phyloP scores from a whole-genome alignment of 1,139 yeast species.

The Debaryomyces fabryi region DNA sequence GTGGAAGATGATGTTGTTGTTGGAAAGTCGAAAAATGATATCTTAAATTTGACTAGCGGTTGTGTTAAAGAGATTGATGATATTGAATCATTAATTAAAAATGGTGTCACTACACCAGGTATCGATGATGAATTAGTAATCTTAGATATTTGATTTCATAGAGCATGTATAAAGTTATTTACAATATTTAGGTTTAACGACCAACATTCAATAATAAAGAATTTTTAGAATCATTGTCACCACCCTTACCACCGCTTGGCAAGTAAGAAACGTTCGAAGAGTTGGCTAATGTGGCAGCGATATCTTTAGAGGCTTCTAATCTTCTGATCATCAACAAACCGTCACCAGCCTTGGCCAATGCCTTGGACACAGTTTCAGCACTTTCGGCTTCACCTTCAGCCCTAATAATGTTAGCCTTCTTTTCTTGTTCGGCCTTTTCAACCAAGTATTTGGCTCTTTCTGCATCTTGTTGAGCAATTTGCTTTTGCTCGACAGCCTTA shows the following conservation, averaged over 20 bases:
- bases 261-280: slow-evolving; percentile 91
- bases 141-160: slow-evolving; percentile 33
- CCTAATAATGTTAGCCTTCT: slow-evolving; percentile 90
- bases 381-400: slow-evolving; percentile 99
- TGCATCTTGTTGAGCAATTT: slow-evolving; percentile 99
- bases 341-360: slow-evolving; percentile 93
- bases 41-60: slow-evolving; percentile 65
- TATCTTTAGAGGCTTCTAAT: slow-evolving; percentile 94
- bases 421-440: slow-evolving; percentile 96
- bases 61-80: slow-evolving; percentile 86
- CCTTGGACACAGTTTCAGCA: slow-evolving; percentile 89
- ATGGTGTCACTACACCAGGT: slow-evolving; percentile 57
- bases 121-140: slow-evolving; percentile 51
- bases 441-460: slow-evolving; percentile 95
- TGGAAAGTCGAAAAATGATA: slow-evolving; percentile 59
- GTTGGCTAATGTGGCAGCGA: slow-evolving; percentile 82
- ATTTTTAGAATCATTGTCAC: slow-evolving; percentile 29
- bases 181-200: slow-evolving; percentile 24
- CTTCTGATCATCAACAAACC: slow-evolving; percentile 93
- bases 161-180: slow-evolving; percentile 13
- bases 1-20: slow-evolving; percentile 92
- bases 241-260: slow-evolving; percentile 55
- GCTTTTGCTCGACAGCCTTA: slow-evolving; percentile 97
- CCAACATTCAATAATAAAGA: slow-evolving; percentile 47
- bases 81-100: slow-evolving; percentile 63